These are phyloP conservation scores for Capronia coronata DNA, from an alignment of 2,329 filamentous ascomycete species.

Conservation along the genomic window DNA sequence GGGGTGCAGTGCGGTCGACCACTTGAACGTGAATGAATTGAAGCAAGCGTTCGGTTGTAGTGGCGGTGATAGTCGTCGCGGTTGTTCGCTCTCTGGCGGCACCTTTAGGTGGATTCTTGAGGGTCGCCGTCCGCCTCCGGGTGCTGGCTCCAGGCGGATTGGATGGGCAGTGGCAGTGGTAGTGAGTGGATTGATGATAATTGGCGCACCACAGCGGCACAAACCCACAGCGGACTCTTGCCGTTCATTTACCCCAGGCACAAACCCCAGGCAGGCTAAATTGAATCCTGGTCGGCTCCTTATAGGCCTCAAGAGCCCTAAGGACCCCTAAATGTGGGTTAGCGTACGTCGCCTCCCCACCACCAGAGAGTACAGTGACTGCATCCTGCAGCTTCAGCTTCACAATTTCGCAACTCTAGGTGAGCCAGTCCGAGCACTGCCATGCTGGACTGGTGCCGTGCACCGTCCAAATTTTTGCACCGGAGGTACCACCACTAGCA, in stretches of 20 bases:
- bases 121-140: not conserved
- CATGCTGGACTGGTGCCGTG: too few relatives aligned
- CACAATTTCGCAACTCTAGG: not conserved
- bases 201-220: not conserved
- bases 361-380: too few relatives aligned
- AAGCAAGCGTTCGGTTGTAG: not conserved
- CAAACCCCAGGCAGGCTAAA: not conserved
- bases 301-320: too few relatives aligned
- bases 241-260: slow-evolving; percentile 1
- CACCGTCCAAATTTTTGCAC: too few relatives aligned
- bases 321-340: too few relatives aligned
- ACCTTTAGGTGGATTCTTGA: not conserved
- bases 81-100: not conserved
- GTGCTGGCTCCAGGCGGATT: too few relatives aligned
- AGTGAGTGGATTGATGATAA: not conserved
- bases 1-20: not conserved
- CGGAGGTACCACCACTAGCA: too few relatives aligned
- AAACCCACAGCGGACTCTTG: slow-evolving; percentile 4
- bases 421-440: not conserved
- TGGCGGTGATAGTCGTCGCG: not conserved
- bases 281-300: not conserved
- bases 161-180: too few relatives aligned
- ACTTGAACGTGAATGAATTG: not conserved
- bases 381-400: not conserved
- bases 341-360: too few relatives aligned